Conservation (phyloP, 305 asterid genomes). For the Fraxinus nigra region DNA sequence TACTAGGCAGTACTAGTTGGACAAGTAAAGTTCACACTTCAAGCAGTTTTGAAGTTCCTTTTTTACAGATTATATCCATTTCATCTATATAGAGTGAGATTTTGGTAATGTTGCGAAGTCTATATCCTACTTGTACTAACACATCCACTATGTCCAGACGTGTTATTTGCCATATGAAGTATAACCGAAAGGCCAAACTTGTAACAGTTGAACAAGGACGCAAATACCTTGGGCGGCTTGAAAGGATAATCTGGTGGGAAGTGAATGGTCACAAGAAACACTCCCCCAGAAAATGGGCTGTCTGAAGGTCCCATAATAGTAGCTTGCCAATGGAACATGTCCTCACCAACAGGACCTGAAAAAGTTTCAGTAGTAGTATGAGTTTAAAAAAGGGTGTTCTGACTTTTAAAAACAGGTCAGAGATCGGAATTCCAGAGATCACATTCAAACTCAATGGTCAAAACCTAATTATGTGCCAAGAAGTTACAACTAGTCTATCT, state of each 20-base stretch:
- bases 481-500: neutral
- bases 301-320: constrained; percentile 83
- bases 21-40: neutral
- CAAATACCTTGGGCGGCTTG: constrained; percentile 74
- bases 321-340: constrained; percentile 87
- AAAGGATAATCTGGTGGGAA: constrained; percentile 84
- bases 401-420: neutral
- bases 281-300: constrained; percentile 76
- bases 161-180: neutral
- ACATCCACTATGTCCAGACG: neutral
- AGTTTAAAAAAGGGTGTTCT: neutral
- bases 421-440: neutral
- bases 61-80: neutral
- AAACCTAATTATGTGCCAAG: neutral
- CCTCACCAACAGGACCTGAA: constrained; percentile 81
- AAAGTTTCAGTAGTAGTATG: neutral
- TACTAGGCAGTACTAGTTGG: neutral
- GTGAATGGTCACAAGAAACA: constrained; percentile 61
- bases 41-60: neutral
- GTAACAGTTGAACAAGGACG: neutral
- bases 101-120: neutral
- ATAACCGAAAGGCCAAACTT: neutral
- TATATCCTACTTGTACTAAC: neutral
- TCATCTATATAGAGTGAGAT: neutral
- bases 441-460: neutral